Evolutionary conservation across 164 flowering plant species (phyloP).

Genomic region (Liquidambar formosana): DNA sequence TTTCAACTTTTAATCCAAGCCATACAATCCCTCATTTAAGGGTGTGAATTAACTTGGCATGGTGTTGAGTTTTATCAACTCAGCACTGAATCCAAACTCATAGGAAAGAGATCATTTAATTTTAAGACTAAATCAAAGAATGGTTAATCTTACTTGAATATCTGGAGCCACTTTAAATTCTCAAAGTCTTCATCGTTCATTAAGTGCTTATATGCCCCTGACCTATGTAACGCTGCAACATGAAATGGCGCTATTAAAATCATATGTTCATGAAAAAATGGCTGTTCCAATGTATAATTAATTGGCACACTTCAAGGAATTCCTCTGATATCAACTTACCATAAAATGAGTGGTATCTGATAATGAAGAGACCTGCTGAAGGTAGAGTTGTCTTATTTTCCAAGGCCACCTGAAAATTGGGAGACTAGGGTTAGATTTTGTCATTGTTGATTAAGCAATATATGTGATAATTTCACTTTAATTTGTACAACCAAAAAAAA

Average conservation of each 20-base stretch:
- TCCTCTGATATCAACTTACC: slow-evolving; percentile 71
- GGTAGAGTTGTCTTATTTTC: slow-evolving; percentile 62
- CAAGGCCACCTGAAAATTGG: slow-evolving; percentile 59
- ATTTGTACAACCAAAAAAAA: not conserved
- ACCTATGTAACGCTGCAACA: slow-evolving; percentile 43
- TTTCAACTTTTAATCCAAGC: no score
- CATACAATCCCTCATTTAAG: no score
- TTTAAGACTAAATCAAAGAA: no score
- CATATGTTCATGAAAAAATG: no score
- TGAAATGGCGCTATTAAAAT: not conserved
- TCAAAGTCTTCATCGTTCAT: slow-evolving; percentile 73
- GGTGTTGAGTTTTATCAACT: no score
- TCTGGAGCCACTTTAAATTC: slow-evolving; percentile 66
- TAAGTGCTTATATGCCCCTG: slow-evolving; percentile 61
- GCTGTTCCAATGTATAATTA: not conserved
- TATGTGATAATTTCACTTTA: not conserved
- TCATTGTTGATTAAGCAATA: not conserved
- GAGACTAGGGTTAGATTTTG: not conserved
- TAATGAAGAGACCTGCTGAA: slow-evolving; percentile 64
- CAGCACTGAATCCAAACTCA: no score
- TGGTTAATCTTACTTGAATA: slow-evolving; percentile 48
- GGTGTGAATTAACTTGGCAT: no score
- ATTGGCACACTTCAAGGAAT: not conserved
- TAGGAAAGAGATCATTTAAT: no score
- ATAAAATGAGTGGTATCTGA: slow-evolving; percentile 81